Evolutionary conservation across 805 yeast genomes (phyloP), one percentile per base, ranked within the genome.

Genomic region (Candida peoriensis): DNA sequence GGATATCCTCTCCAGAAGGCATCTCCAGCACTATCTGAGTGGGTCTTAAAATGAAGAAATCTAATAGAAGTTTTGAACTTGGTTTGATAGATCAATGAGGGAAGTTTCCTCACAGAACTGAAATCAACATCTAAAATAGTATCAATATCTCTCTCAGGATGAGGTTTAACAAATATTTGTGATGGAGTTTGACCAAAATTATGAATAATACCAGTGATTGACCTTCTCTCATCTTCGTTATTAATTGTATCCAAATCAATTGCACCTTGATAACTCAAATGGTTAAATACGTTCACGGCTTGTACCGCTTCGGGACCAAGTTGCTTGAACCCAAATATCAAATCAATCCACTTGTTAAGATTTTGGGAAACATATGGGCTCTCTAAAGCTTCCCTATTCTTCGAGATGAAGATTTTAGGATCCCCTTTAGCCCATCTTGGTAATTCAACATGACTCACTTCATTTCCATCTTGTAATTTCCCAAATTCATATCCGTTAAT

Each of bases 141-240:
- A n/a, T 61, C 44, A 0, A 59, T 57, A 3, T 64, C 73, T 36
- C 69, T 64, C 18, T 51, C 43, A 1, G 82, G 80, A 55, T 87
- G 96, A 0, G 88, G 81, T 33, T 70, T 71, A 13, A 61, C 63
- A 47, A 88, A 85, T 9, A 88, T 61, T 46, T 81, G 84, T 32
- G 72, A 52, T 2, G 96, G 96, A 0, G 95, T 87, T 53, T 87
- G 96, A 0, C 96, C 96, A 66, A 87, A 87, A 57, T 87, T 87
- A 53, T 88, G 93, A 33, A 87, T 87, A 47, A 83, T 82, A 2
- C 95, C 89, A 16, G 86, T 81, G 3, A 82, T 69, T 1, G 95
- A 90, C 24, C 77, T 66, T 43, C 79, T 70, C 56, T 87, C 95
- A 41, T 72, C 68, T 24, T 78, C 86, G 51, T 86, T 89, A 40